Conservation (phyloP, 2,329 filamentous ascomycete species). For the Neurospora sp. region DNA sequence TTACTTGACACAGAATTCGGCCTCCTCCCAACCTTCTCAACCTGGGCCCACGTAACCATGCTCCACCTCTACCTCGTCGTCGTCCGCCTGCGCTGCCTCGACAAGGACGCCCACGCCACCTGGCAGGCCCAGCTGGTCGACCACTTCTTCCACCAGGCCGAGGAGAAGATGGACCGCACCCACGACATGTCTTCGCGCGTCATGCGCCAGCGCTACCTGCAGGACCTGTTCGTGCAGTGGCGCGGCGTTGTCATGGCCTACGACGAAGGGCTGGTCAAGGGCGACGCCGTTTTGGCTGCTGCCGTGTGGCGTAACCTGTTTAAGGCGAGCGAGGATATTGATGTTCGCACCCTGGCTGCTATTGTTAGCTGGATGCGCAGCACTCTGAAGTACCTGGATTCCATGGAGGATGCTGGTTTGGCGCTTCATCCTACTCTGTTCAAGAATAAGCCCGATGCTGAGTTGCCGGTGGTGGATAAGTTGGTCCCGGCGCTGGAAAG, state of each 20-base stretch:
- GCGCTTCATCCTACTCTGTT: conserved; percentile 29
- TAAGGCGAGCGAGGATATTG: conserved; percentile 51
- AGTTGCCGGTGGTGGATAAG: conserved; percentile 30
- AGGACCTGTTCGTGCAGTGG: conserved; percentile 92
- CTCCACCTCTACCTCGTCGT: conserved; percentile 91
- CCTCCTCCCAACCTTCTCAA: conserved; percentile 79
- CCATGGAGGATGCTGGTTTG: conserved; percentile 34
- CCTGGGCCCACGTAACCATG: conserved; percentile 93
- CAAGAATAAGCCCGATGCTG: conserved; percentile 30
- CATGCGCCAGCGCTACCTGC: conserved; percentile 57
- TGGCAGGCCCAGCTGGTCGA: conserved; percentile 90
- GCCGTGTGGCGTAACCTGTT: conserved; percentile 93
- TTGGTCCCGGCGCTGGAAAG: conserved; percentile 29
- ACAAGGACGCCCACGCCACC: conserved; percentile 54
- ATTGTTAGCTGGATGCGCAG: conserved; percentile 48
- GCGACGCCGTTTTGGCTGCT: conserved; percentile 66
- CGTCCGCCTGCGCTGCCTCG: conserved; percentile 71
- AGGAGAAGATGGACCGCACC: conserved; percentile 71
- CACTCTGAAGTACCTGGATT: conserved; percentile 37
- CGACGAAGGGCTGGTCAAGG: conserved; percentile 69
- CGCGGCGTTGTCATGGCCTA: conserved; percentile 76
- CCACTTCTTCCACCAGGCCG: conserved; percentile 87
- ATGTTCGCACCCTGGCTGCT: conserved; percentile 40
- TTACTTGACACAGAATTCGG: conserved; percentile 51
- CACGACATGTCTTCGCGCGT: conserved; percentile 57